Evolutionary conservation across 108 stramenopile genomes (phyloP).

Genomic region (Parietichytrium sp.): DNA sequence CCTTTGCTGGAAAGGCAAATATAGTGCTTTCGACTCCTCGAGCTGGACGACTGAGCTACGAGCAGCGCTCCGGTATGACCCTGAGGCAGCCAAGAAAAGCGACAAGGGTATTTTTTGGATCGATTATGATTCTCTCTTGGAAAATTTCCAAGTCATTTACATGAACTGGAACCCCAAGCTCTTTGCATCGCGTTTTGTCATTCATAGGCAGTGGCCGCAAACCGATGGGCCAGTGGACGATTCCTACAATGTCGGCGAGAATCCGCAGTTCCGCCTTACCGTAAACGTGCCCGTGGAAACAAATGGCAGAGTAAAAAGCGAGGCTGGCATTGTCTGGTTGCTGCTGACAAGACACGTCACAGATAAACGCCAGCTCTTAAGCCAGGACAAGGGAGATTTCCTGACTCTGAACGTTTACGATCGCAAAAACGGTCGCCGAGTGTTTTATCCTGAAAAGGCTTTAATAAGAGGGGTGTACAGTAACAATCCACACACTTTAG

Average conservation of each 20-base stretch:
- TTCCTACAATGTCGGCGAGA: conserved; percentile 44
- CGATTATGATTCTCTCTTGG: conserved; percentile 43
- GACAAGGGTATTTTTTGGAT: conserved; percentile 61
- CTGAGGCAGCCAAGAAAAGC: conserved; percentile 38
- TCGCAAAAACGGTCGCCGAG: conserved; percentile 22
- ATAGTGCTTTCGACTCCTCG: background rate
- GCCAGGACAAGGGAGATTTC: conserved; percentile 41
- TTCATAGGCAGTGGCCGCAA: conserved; percentile 49
- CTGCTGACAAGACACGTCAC: conserved; percentile 23
- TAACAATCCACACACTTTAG: conserved; percentile 57
- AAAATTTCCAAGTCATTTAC: conserved; percentile 51
- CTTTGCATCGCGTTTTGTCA: conserved; percentile 31
- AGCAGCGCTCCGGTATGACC: conserved; percentile 3
- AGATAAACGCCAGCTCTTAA: background rate
- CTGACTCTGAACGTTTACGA: conserved; percentile 59
- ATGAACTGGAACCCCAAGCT: conserved; percentile 60
- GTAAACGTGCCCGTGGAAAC: background rate
- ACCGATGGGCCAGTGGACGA: conserved; percentile 47
- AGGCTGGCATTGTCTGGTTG: background rate
- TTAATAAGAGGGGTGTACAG: conserved; percentile 52
- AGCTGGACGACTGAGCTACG: conserved; percentile 18
- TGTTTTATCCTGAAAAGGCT: conserved; percentile 47
- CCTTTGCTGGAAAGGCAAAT: conserved; percentile 42
- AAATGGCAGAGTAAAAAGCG: background rate
- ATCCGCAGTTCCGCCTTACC: conserved; percentile 50